Evolutionary conservation across 78 protist genomes (phyloP).

Genomic region (Speleostelium caveatum): DNA sequence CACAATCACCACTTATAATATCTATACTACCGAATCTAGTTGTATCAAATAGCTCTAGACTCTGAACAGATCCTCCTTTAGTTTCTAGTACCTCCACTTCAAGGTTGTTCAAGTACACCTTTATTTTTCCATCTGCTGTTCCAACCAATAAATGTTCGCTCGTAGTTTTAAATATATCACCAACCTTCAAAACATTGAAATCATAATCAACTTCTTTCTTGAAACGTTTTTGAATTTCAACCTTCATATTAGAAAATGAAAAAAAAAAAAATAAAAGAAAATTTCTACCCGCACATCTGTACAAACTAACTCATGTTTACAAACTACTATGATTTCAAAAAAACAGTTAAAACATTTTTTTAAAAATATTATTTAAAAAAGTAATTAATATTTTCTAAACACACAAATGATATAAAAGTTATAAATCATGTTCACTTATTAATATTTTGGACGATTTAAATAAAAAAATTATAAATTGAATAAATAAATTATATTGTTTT

Average conservation of each 20-base stretch:
- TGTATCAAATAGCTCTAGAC: constrained; percentile 29
- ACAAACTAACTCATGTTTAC: no score
- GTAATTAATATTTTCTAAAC: no score
- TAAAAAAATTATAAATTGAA: background rate
- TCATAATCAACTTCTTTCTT: constrained; percentile 30
- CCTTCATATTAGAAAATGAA: background rate
- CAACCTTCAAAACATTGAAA: constrained; percentile 64
- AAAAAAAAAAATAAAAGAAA: no score
- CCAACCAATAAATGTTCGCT: constrained; percentile 59
- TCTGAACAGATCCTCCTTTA: constrained; percentile 49
- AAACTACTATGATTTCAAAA: no score
- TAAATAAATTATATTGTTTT: background rate
- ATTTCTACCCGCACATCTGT: no score
- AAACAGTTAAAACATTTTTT: no score
- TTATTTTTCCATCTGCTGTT: constrained; percentile 52
- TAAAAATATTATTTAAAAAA: no score
- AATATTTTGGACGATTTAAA: constrained; percentile 3
- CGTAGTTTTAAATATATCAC: constrained; percentile 53
- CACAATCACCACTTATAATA: constrained; percentile 55
- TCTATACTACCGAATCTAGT: constrained; percentile 58
- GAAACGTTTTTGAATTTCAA: background rate
- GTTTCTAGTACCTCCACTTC: constrained; percentile 55
- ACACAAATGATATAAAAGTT: no score
- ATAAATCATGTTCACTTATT: no score
- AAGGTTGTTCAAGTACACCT: constrained; percentile 21